Base-by-base conservation (phyloP, 2,329 filamentous ascomycete species). In the Pyrenochaeta sp. region DNA sequence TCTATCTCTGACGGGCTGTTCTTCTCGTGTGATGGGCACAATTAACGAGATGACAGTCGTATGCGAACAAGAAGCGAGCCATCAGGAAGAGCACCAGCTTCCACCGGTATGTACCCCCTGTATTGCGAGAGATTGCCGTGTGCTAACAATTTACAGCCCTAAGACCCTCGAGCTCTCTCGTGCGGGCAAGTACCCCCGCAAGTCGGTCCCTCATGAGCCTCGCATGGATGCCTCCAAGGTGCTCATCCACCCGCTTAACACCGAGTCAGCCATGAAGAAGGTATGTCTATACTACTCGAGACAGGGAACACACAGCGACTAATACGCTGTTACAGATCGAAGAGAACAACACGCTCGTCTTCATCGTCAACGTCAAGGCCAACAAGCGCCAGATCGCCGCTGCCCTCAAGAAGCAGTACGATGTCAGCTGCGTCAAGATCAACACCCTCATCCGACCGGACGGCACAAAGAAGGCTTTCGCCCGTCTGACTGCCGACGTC, bases 371-470 rank as follows among this genome's bases (percentile, higher is more conserved):
- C 74, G 85, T 94, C 82, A 79, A 79, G 76, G 90, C 94, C 82
- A 99, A 99, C 90, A 99, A 99, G 92, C 90, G 93, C 80, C 95
- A 99, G 87, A 99, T 99, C 86, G 97, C 97, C 89, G 86, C 89
- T 77, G 91, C 94, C 66, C 86, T 99, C 73, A 99, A 98, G 93
- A 97, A 95, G 90, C 90, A 98, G 72, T 99, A 99, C 83, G 95
- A 98, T 82, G 95, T 99, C 72, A 94, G 97, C 79, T 91, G 88
- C 75, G 86, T 98, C 85, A 98, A 98, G 91, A 93, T 99, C 87
- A 99, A 99, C 90, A 99, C 95, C 74, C 88, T 99, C 74, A 93
- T 99, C 86, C 91, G 93, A 82, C 95, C 95, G 68, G 93, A 99
- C 80, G 95, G 95, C 78, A 88, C 90, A 79, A 99, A 99, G 92